Percentiles rank a stretch among this genome's conserved stretches.
Evolutionary conservation across 2,329 filamentous ascomycete genomes (phyloP).

Genomic region (Sporothrix humicola): DNA sequence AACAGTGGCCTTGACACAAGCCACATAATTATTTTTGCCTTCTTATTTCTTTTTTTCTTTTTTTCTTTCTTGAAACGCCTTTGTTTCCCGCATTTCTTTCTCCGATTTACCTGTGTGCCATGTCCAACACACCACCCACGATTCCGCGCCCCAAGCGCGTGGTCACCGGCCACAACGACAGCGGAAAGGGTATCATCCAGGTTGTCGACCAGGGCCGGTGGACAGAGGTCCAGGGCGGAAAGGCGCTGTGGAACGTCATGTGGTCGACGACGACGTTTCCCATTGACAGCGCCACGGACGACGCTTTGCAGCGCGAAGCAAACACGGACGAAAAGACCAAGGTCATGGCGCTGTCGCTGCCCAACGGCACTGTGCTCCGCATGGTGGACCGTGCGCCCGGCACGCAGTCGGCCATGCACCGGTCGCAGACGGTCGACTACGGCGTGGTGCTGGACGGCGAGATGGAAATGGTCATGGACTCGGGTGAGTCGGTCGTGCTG

Average conservation of each 20-base stretch:
- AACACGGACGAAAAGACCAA: conserved; percentile 36
- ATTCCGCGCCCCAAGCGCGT: conserved; percentile 23
- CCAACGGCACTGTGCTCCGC: conserved; percentile 55
- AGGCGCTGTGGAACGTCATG: conserved; percentile 16
- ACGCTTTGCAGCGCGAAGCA: conserved; percentile 1
- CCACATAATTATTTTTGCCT: not conserved
- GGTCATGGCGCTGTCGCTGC: conserved; percentile 56
- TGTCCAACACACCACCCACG: not conserved
- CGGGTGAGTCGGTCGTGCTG: conserved; percentile 49
- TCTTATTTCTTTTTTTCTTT: not conserved
- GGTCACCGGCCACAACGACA: conserved; percentile 10
- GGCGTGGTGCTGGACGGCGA: conserved; percentile 54
- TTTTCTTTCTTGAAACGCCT: not conserved
- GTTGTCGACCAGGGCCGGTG: conserved; percentile 16
- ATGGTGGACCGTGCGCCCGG: conserved; percentile 21
- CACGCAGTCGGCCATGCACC: conserved; percentile 47
- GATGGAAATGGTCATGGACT: conserved; percentile 53
- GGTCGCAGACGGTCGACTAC: conserved; percentile 54
- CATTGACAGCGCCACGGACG: not conserved
- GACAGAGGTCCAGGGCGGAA: conserved; percentile 18
- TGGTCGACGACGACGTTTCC: conserved; percentile 22
- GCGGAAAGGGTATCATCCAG: conserved; percentile 10
- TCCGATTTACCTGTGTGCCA: not conserved
- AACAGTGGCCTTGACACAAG: too few species aligned
- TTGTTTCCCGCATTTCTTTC: not conserved